Evolutionary conservation across 2,329 filamentous ascomycete genomes (phyloP), one percentile per base, ranked within the genome.

Genomic region (Colletotrichum sp.): DNA sequence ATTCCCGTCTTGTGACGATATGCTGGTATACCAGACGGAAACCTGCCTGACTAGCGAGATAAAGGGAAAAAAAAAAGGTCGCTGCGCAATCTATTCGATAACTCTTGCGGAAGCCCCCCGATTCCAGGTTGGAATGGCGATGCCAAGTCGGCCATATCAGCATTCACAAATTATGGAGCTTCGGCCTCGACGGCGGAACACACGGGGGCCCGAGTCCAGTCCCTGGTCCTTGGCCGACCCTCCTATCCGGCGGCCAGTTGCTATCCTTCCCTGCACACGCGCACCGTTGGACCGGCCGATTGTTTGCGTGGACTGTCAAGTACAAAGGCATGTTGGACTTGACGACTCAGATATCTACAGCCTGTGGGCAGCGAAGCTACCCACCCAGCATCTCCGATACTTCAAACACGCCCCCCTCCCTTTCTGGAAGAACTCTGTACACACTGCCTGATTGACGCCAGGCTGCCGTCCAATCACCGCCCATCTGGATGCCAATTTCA

Each of bases 101-200:
- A 36, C 16, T 36, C n/a, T 22, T 32, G 55, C 36, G 34, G 52
- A 30, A 67, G 15, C 25, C 19, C 16, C n/a, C 72, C 55, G 68
- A 19, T 52, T 52, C 55, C 52, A 19, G 34, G 16, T 19, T 28
- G 36, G 34, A 59, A 55, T 48, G 22, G 22, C 25, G 48, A 55
- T 55, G 39, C 55, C 61, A 67, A 72, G 36, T 19, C 55, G 72
- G 57, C 44, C 70, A 36, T 68, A 44, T 64, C 64, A 68, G 30
- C 44, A 34, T 44, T 64, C 63, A 25, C 27, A 30, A 60, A 64
- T n/a, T 44, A 59, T 64, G 73, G 73, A 64, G 36, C 39, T 36
- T 74, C 74, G 66, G 71, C 60, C 59, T 59, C 15, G 28, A 66
- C 74, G 74, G 71, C 71, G 59, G 71, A 66, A 36, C 27, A 39